A percentile compares a stretch with the other conserved stretches of the same genome.
Conservation (phyloP, 345 rosid species). For the Trapa incisa region DNA sequence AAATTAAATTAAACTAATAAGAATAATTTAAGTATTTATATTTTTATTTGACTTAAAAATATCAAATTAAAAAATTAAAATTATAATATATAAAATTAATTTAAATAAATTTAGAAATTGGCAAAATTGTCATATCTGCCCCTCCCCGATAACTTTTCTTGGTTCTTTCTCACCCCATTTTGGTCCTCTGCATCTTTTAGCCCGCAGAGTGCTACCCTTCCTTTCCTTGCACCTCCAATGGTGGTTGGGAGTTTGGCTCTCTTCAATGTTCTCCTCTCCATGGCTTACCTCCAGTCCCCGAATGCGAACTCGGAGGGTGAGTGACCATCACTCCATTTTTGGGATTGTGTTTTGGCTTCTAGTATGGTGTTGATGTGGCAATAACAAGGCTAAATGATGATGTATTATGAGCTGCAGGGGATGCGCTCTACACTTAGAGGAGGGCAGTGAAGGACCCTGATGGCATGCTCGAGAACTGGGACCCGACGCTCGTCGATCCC, state of each 20-base stretch:
- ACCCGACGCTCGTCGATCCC: constrained; percentile 66
- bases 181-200: too few relatives aligned
- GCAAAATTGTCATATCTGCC: too few relatives aligned
- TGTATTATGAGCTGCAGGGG: constrained; percentile 25
- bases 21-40: too few relatives aligned
- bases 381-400: too few relatives aligned
- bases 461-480: constrained; percentile 58
- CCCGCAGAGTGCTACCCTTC: background rate
- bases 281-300: constrained; percentile 7
- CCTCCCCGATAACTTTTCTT: too few relatives aligned
- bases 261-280: constrained; percentile 11
- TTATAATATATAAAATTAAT: too few relatives aligned
- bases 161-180: background rate
- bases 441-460: constrained; percentile 57
- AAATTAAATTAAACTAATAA: too few relatives aligned
- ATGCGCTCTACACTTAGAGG: constrained; percentile 51
- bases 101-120: too few relatives aligned
- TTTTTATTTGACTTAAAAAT: too few relatives aligned
- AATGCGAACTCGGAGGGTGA: constrained; percentile 46
- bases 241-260: constrained; percentile 15
- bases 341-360: background rate
- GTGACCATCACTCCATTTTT: background rate
- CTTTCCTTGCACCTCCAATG: constrained; percentile 11
- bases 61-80: too few relatives aligned
- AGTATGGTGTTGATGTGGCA: too few relatives aligned